A percentile compares a stretch with the other conserved stretches of the same genome.
Conservation (phyloP, 805 yeast species). For the Lipomyces sp. region DNA sequence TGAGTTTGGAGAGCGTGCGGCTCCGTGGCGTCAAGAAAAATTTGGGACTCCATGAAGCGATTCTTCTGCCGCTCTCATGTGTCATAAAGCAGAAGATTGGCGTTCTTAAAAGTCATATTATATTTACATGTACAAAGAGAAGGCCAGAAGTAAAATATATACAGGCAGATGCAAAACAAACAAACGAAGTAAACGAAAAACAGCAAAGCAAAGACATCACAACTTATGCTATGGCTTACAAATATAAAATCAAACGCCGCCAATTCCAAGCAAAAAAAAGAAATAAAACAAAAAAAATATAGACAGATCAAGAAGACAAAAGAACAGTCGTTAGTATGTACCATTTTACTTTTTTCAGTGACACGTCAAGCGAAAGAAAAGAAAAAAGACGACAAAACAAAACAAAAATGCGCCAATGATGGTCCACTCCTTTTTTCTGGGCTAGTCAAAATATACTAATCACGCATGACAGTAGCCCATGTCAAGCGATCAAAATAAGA, state of each 20-base stretch:
- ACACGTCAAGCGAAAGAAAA: neutral
- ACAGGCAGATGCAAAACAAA: neutral
- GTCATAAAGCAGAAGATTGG: too few species aligned
- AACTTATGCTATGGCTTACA: neutral
- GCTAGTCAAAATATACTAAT: constrained; percentile 1
- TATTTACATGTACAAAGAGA: neutral
- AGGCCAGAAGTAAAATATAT: neutral
- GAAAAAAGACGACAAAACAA: neutral
- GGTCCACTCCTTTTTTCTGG: neutral
- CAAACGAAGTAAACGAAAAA: neutral
- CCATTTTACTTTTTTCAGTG: neutral
- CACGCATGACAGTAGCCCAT: too few species aligned
- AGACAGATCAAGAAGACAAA: neutral
- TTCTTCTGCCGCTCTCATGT: too few species aligned
- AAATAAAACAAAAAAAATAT: neutral
- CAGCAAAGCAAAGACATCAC: neutral
- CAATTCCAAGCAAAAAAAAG: neutral
- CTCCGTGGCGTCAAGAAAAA: too few species aligned
- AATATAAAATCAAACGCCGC: neutral
- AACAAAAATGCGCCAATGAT: neutral
- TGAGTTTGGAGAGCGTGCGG: too few species aligned
- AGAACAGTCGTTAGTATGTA: too few species aligned
- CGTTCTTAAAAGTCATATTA: too few species aligned
- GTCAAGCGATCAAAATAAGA: too few species aligned
- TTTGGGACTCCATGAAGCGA: too few species aligned